These are phyloP conservation scores for Letharia lupina DNA, from an alignment of 495 filamentous ascomycete species.

Conservation along the genomic window DNA sequence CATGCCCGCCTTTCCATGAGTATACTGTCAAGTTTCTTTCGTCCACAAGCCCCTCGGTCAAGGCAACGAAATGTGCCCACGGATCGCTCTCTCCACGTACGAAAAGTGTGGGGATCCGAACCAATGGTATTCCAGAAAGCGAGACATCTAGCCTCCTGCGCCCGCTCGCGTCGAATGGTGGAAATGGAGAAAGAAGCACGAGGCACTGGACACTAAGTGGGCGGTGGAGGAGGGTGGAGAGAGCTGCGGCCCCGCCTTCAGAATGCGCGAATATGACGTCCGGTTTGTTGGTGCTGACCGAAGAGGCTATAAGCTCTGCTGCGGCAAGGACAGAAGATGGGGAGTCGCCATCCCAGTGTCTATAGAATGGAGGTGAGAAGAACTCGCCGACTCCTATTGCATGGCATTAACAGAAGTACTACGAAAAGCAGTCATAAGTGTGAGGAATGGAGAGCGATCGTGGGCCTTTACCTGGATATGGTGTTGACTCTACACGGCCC, in stretches of 20 bases:
- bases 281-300: background rate
- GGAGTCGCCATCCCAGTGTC: background rate
- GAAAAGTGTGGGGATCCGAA: background rate
- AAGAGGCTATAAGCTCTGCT: background rate
- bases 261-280: conserved; percentile 2
- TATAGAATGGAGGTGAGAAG: background rate
- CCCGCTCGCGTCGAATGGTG: background rate
- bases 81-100: background rate
- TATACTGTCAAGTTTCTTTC: background rate
- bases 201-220: background rate
- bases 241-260: background rate
- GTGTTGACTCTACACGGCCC: background rate
- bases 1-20: background rate
- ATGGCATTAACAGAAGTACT: background rate
- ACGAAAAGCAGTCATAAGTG: background rate
- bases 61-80: background rate
- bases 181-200: background rate
- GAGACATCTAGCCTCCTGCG: background rate
- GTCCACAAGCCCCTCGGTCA: background rate
- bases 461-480: background rate
- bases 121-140: background rate
- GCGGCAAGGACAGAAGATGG: background rate
- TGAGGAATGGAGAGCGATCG: too few species aligned
- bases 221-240: background rate
- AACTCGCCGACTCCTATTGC: background rate